Evolutionary conservation across 2,329 filamentous ascomycete genomes (phyloP), one percentile per base, ranked within the genome.

Genomic region (Macroventuria anomochaeta): DNA sequence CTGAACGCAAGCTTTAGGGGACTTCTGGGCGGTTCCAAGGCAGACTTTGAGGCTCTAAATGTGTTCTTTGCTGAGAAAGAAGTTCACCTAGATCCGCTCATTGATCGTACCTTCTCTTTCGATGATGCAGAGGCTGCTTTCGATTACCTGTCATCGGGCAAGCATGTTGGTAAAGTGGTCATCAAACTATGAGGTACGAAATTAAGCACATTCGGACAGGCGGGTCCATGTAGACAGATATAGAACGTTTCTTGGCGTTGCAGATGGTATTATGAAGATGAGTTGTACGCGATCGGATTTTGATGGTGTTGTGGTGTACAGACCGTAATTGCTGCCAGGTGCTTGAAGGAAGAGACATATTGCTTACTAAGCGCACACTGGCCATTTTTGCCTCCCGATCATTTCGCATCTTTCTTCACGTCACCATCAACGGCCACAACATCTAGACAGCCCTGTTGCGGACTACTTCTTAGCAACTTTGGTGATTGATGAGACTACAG

Each of bases 11-110:
- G 15, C 18, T 81, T 2, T 8, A 81, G 80, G 62, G 80, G 85
- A 0, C 79, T 88, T 8, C 63, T 85, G 23, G 86, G 85, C 63
- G 86, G 85, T 0, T 84, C 85, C 0, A 80, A 76, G 62, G 78
- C 81, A 43, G 75, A 81, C 28, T 82, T 74, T 29, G 72, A 76
- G 52, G 70, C 69, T 10, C 61, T 77, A 57, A 63, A 62, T 38
- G 40, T 51, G 6, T 74, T 75, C 34, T 65, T 76, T 26, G 68
- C 65, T n/a, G 65, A 67, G 8, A 64, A 73, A 47, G 57, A 70
- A 17, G 68, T 77, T 10, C 59, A 40, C 8, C 42, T 69, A 5
- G 46, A 59, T 12, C 18, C 51, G 5, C 64, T 77, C 3, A 55
- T 76, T 26, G 72, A 76, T 50, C 63, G 61, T 21, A 59, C 64